Percentiles rank a stretch among this genome's conserved stretches.
Conservation (phyloP, 2,329 filamentous ascomycete species). For the Teratosphaeria gauchensis region DNA sequence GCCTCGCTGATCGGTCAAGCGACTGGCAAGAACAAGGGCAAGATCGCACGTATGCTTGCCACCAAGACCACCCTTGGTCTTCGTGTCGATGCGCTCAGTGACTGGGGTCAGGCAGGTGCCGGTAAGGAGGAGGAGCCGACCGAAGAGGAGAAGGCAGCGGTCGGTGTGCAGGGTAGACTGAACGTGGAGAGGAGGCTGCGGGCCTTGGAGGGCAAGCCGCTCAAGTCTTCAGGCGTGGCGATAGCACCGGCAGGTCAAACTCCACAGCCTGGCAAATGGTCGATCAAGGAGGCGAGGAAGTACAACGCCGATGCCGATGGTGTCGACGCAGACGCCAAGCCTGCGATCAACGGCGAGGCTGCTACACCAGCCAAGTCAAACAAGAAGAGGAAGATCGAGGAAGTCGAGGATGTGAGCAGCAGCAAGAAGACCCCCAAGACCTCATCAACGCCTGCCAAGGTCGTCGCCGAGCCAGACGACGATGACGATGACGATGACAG, state of each 20-base stretch:
- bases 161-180: conserved; percentile 63
- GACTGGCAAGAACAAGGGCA: conserved; percentile 97
- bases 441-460: conserved; percentile 3
- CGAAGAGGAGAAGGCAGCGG: conserved; percentile 77
- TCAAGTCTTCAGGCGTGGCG: conserved; percentile 64
- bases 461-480: conserved; percentile 15
- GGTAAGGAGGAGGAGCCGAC: conserved; percentile 52
- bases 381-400: conserved; percentile 38
- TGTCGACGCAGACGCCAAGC: conserved; percentile 57
- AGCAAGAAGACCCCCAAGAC: conserved; percentile 6
- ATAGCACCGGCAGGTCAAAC: conserved; percentile 65
- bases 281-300: conserved; percentile 82
- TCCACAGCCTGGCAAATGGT: conserved; percentile 61
- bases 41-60: conserved; percentile 93
- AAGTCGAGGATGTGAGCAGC: conserved; percentile 26
- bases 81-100: conserved; percentile 79
- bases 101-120: conserved; percentile 60
- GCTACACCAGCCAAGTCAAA: conserved; percentile 30
- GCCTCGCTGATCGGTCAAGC: conserved; percentile 92
- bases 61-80: conserved; percentile 89
- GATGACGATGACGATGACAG: conserved; percentile 27
- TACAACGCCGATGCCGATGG: conserved; percentile 95
- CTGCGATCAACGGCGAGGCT: conserved; percentile 45
- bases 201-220: conserved; percentile 79
- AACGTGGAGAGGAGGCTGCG: conserved; percentile 69